Base-by-base conservation (phyloP, 2,329 filamentous ascomycete species). In the Diaporthe citriasiana region DNA sequence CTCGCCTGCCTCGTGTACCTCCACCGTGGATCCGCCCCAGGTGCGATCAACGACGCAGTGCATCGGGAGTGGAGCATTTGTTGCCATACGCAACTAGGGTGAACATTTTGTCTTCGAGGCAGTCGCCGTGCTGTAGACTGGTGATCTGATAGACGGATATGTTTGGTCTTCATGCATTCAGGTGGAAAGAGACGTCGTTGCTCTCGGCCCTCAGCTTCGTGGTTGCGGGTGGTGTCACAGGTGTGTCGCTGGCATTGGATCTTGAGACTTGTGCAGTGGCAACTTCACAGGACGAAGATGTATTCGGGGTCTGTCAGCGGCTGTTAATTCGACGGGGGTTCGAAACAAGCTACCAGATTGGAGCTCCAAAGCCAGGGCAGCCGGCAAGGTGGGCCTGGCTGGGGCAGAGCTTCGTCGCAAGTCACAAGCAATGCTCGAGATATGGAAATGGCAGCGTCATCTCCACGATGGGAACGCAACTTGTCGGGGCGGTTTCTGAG, bases 11-110 rank as follows among this genome's bases (percentile, higher is more conserved):
- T 27, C 60, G 3, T 47, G 38, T 59, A 35, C 69, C 25, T 53
- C 30, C 40, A 51, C 19, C 60, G 69, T 71, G 69, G 55, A 60
- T 9, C 55, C 30, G n/a, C n/a, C 42, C 40, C 33, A 17, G 69
- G 35, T 33, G 10, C 9, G 35, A 30, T 40, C 30, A 17, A 38
- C 51, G 45, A 51, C 63, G 56, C 56, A 53, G 69, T 53, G 33
- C 4, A 12, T 45, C 42, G 42, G 33, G n/a, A 19, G 45, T 71
- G 30, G 60, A 25, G 60, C 60, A 35, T 66, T 12, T 66, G 38
- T 63, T 47, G 40, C 10, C 40, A 33, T 30, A 27, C 15, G 45
- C 63, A 51, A 38, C 22, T 22, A 19, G 15, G 30, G 30, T 38
- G 45, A 17, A 51, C 13, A 12, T 51, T 33, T 66, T 22, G 45